phyloP scores from a whole-genome alignment of 169 alveolate species.

The Theileria equi region DNA sequence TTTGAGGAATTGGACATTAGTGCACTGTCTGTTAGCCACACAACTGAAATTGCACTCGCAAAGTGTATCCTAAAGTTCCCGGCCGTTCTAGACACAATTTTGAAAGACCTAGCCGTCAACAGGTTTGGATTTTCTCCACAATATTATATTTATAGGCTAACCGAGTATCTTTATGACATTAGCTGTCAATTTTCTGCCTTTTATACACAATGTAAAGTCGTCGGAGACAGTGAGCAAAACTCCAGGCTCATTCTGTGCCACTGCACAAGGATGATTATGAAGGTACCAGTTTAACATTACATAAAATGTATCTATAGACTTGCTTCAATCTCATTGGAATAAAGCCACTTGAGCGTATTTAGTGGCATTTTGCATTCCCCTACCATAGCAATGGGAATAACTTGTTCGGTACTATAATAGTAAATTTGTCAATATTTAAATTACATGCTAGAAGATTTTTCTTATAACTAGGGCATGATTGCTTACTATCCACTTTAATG shows the following conservation, averaged over 20 bases:
- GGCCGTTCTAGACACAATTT: constrained; percentile 62
- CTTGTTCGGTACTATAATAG: too few relatives aligned
- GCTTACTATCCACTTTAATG: too few relatives aligned
- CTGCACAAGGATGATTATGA: constrained; percentile 84
- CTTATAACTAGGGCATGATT: too few relatives aligned
- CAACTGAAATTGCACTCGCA: constrained; percentile 68
- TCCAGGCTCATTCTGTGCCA: constrained; percentile 88
- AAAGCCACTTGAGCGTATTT: constrained; percentile 78
- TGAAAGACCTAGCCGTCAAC: constrained; percentile 61
- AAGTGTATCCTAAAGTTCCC: constrained; percentile 71
- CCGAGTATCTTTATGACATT: constrained; percentile 92
- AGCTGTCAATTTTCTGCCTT: constrained; percentile 90
- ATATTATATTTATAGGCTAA: constrained; percentile 76
- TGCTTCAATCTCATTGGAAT: constrained; percentile 70
- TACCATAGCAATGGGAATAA: too few relatives aligned
- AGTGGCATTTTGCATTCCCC: too few relatives aligned
- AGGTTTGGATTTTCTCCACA: constrained; percentile 25
- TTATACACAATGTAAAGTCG: constrained; percentile 90
- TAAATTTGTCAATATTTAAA: too few relatives aligned
- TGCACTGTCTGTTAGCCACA: constrained; percentile 26
- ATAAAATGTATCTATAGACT: constrained; percentile 69
- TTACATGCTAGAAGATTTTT: too few relatives aligned
- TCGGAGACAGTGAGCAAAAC: constrained; percentile 85
- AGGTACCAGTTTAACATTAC: constrained; percentile 68
- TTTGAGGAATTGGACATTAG: constrained; percentile 40